Base-by-base conservation (phyloP, 129 eudicot genomes). In the Flaveria ramosissima region DNA sequence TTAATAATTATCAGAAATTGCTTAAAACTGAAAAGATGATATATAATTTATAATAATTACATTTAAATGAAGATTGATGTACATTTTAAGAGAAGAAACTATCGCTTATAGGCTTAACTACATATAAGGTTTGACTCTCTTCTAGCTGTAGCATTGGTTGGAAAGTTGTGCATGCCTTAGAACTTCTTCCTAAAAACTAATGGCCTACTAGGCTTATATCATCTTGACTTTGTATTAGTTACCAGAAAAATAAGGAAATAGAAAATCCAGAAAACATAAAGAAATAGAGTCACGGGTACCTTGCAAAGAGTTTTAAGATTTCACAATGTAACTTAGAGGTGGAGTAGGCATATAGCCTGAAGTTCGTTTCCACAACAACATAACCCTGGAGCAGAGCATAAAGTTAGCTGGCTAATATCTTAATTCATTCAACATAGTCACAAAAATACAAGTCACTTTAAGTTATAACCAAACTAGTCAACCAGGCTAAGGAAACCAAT, bases 301-400 rank as follows among this genome's bases (percentile, higher is more conserved):
- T 94, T 81, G 98, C 78, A 76, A 94, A 91, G 74, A 94, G 97
- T 53, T 85, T 89, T 77, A 94, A 80, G 81, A 94, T 87, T 82
- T 94, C 98, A 70, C 90, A 89, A 67, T 94, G 98, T 73, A 94
- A 73, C 83, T 91, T 91, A 43, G 98, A 94, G 53, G 92, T 82
- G 60, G 98, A 85, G 85, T 94, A 94, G 63, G 98, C 98, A 77
- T 94, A 94, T 74, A 91, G 61, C 86, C 98, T 86, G 77, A 94
- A 94, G 83, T 94, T 91, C 7, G 98, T 94, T 78, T 94, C 98
- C 85, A 94, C 93, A 10, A 91, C 98, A 65, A 94, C 90, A 76
- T 85, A 89, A 42, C 98, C 98, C 98, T 93, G 92, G 14, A 14
- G n/a, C 14, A 48, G 56, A 68, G 69, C 48, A 74, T 43, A 70